Percentiles rank a stretch among this genome's conserved stretches.
Evolutionary conservation across 1,139 yeast species (phyloP).

Genomic region (Lodderomyces parapsilosis): DNA sequence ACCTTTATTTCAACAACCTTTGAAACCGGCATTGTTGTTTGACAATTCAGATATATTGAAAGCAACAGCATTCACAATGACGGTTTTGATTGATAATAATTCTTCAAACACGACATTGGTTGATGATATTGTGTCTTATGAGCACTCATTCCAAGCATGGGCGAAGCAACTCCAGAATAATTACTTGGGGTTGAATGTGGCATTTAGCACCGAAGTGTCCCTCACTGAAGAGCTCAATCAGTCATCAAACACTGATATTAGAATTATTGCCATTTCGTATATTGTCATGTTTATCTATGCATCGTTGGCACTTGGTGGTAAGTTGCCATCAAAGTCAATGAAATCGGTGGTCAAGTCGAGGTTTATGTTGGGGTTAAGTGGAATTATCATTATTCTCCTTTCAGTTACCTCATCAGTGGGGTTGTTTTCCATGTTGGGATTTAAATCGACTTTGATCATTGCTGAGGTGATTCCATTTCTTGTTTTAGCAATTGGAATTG

Average conservation of each 20-base stretch:
- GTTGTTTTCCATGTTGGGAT: constrained; percentile 66
- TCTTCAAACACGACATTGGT: constrained; percentile 36
- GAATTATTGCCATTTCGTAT: constrained; percentile 72
- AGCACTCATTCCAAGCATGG: constrained; percentile 55
- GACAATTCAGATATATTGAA: constrained; percentile 49
- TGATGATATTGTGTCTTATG: constrained; percentile 60
- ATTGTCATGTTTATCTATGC: constrained; percentile 89
- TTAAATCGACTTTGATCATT: constrained; percentile 85
- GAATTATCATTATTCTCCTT: constrained; percentile 73
- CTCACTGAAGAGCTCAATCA: constrained; percentile 80
- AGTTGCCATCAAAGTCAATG: constrained; percentile 26
- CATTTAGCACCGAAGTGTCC: constrained; percentile 81
- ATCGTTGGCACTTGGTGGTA: constrained; percentile 76
- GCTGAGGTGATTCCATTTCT: constrained; percentile 98
- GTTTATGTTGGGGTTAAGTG: constrained; percentile 74
- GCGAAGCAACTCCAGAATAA: constrained; percentile 48
- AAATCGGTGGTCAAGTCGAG: constrained; percentile 55
- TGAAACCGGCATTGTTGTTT: constrained; percentile 68
- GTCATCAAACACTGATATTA: constrained; percentile 76
- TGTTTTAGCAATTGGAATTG: constrained; percentile 91
- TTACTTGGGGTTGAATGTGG: constrained; percentile 55
- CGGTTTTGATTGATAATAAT: constrained; percentile 55
- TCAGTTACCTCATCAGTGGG: constrained; percentile 86
- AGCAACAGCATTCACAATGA: constrained; percentile 72
- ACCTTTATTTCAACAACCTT: constrained; percentile 89